A percentile compares a stretch with the other conserved stretches of the same genome.
Evolutionary conservation across 1,284 basidiomycete species (phyloP).

Genomic region (Cutaneotrichosporon sp.): DNA sequence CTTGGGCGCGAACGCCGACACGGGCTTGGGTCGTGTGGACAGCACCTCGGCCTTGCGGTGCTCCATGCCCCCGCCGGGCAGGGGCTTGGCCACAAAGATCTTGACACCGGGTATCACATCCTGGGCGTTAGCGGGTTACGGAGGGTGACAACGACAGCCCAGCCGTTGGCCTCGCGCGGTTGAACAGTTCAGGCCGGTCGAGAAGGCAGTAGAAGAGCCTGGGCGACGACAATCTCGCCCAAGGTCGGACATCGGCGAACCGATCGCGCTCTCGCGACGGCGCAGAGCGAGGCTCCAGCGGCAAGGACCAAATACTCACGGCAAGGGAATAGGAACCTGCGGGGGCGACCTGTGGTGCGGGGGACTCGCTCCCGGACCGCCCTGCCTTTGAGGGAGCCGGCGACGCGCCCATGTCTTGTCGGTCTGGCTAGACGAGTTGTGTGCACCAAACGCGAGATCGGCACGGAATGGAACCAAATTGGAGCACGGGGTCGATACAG

Average conservation of each 20-base stretch:
- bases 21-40: constrained; percentile 77
- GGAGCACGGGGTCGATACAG: not conserved
- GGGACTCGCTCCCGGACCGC: constrained; percentile 40
- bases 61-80: constrained; percentile 70
- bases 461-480: constrained; percentile 6
- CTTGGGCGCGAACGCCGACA: constrained; percentile 60
- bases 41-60: constrained; percentile 91
- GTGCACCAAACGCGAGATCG: not conserved
- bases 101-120: constrained; percentile 88
- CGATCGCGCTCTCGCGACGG: no score
- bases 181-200: no score
- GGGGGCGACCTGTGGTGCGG: constrained; percentile 60
- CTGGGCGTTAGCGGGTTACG: constrained; percentile 58
- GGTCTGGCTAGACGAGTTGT: not conserved
- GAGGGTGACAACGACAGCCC: no score
- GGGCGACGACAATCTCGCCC: no score
- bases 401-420: constrained; percentile 39
- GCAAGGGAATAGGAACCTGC: constrained; percentile 74
- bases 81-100: constrained; percentile 80
- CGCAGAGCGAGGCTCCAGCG: no score
- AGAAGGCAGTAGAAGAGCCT: no score
- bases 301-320: constrained; percentile 56
- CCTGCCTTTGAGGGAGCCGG: constrained; percentile 38
- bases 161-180: no score
- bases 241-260: no score